phyloP scores from a whole-genome alignment of 192 early-diverging fungal genomes.

The Umbelopsis isabellina region DNA sequence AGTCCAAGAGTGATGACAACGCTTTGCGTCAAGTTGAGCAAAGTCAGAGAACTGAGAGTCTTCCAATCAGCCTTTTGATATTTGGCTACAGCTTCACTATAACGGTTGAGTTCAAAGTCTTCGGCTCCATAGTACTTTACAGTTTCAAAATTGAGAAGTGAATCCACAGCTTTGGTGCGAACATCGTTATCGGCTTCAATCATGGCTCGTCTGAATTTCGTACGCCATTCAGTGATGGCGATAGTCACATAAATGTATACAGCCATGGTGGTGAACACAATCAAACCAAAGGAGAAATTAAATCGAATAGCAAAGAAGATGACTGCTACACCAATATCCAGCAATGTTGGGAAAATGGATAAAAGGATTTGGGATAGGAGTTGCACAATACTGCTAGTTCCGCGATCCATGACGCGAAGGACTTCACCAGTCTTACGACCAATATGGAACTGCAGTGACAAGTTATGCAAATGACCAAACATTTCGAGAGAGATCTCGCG shows the following conservation, averaged over 20 bases:
- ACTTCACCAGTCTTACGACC: constrained; percentile 95
- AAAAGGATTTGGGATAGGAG: constrained; percentile 84
- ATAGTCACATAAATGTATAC: constrained; percentile 85
- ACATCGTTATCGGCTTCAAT: constrained; percentile 87
- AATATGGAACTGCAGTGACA: constrained; percentile 92
- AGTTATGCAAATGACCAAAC: constrained; percentile 86
- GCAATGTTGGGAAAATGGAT: constrained; percentile 88
- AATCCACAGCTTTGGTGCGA: constrained; percentile 88
- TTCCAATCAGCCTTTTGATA: constrained; percentile 90
- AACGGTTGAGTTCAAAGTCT: constrained; percentile 81
- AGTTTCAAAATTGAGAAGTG: constrained; percentile 97
- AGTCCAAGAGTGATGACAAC: constrained; percentile 86
- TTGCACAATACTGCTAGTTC: constrained; percentile 71
- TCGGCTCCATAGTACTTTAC: constrained; percentile 98
- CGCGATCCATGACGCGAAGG: constrained; percentile 87
- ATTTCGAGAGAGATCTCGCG: constrained; percentile 89
- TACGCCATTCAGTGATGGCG: constrained; percentile 86
- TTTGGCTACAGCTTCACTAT: constrained; percentile 71
- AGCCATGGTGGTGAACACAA: constrained; percentile 87
- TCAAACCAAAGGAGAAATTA: constrained; percentile 78
- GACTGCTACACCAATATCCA: constrained; percentile 86
- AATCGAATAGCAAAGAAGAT: constrained; percentile 67
- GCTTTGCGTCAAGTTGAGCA: constrained; percentile 89
- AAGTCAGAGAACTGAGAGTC: constrained; percentile 68
- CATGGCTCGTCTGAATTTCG: constrained; percentile 77